These are phyloP conservation scores for Aaosphaeria arxii DNA, from an alignment of 2,329 filamentous ascomycete genomes.

Conservation along the genomic window DNA sequence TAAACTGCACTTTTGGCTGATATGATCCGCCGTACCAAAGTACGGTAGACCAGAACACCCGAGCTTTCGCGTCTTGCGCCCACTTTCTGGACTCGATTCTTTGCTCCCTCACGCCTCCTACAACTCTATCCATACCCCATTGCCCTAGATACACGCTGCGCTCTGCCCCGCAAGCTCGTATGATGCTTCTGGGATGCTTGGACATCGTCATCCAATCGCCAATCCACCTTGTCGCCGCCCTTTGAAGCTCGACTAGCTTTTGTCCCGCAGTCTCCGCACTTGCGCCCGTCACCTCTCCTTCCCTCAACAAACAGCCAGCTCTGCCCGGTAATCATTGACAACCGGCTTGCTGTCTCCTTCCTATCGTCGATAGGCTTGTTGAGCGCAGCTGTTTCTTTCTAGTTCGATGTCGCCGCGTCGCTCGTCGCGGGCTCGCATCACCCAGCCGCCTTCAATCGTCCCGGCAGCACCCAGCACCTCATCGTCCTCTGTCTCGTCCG, in stretches of 20 bases:
- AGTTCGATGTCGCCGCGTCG: conserved; percentile 69
- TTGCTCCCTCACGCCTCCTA: conserved; percentile 23
- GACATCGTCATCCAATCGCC: conserved; percentile 15
- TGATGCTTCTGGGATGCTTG: conserved; percentile 24
- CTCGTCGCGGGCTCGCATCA: conserved; percentile 83
- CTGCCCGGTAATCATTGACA: conserved; percentile 4
- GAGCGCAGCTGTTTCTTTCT: conserved; percentile 9
- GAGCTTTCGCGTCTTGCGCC: conserved; percentile 4
- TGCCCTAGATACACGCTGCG: conserved; percentile 17
- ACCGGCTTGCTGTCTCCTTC: not conserved
- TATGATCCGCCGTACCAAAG: conserved; percentile 4
- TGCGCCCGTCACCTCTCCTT: conserved; percentile 20
- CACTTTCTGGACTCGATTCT: conserved; percentile 11
- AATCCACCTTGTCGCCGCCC: conserved; percentile 24
- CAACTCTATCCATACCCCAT: conserved; percentile 22
- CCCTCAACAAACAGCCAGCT: conserved; percentile 18
- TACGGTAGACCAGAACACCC: not conserved
- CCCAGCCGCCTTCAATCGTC: conserved; percentile 63
- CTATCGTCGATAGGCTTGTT: conserved; percentile 2
- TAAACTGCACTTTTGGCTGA: conserved; percentile 4
- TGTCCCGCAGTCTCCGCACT: conserved; percentile 36
- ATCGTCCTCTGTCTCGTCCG: conserved; percentile 68
- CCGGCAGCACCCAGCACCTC: conserved; percentile 73
- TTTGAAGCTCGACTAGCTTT: conserved; percentile 37
- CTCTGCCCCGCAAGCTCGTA: conserved; percentile 15